Evolutionary conservation across 768 basidiomycete species (phyloP).

Genomic region (Boletus patriciae): DNA sequence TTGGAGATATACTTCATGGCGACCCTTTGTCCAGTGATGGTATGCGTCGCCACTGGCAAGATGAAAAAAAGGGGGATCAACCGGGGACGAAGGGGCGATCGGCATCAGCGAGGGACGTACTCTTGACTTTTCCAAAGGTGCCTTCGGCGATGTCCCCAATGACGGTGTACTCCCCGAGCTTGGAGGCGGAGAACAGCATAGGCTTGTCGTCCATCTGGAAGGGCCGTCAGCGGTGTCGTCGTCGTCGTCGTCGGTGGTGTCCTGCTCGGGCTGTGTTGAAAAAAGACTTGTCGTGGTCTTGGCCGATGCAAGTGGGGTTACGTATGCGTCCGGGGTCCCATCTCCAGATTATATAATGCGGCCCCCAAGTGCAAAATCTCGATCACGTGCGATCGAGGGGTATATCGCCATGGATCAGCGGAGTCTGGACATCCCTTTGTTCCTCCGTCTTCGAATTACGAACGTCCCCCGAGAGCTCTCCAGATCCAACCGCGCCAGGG

Average conservation of each 20-base stretch:
- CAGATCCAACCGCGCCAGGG: too few relatives aligned
- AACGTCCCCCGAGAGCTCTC: too few relatives aligned
- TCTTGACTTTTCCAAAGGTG: conserved; percentile 98
- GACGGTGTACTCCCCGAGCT: conserved; percentile 90
- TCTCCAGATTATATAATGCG: conserved; percentile 20
- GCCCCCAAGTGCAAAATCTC: conserved; percentile 6
- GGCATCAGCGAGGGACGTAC: conserved; percentile 50
- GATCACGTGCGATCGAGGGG: conserved; percentile 15
- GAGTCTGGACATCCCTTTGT: not conserved
- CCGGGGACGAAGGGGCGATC: conserved; percentile 17
- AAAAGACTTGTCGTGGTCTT: conserved; percentile 26
- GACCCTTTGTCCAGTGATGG: conserved; percentile 91
- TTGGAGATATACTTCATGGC: conserved; percentile 98
- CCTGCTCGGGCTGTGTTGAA: conserved; percentile 16
- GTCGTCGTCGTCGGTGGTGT: conserved; percentile 9
- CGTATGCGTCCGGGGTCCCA: conserved; percentile 24
- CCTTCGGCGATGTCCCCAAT: conserved; percentile 90
- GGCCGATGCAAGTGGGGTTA: conserved; percentile 24
- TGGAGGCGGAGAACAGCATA: conserved; percentile 53
- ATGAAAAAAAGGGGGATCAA: conserved; percentile 16
- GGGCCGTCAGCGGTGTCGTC: conserved; percentile 11
- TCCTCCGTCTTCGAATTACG: not conserved
- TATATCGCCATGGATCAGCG: not conserved
- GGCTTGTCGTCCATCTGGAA: conserved; percentile 28
- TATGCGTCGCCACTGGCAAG: conserved; percentile 82